phyloP scores from a whole-genome alignment of 202 grass and related monocot species.

The Setaria italica region DNA sequence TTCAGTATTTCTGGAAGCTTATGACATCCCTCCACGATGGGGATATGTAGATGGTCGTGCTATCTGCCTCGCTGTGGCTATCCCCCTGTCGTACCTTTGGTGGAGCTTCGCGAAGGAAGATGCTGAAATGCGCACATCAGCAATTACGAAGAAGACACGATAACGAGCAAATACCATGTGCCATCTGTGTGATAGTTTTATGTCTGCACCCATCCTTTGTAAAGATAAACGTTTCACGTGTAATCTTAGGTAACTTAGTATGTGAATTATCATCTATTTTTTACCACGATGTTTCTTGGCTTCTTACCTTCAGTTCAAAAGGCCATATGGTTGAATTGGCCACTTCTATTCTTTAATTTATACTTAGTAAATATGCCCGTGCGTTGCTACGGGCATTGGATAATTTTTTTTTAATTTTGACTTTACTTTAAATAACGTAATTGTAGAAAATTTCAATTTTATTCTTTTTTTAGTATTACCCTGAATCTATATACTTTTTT shows the following conservation, averaged over 20 bases:
- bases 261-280: constrained; percentile 56
- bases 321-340: constrained; percentile 38
- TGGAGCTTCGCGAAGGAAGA: constrained; percentile 87
- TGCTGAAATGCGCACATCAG: constrained; percentile 63
- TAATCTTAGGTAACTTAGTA: constrained; percentile 50
- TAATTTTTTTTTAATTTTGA: no score
- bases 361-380: no score
- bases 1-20: constrained; percentile 61
- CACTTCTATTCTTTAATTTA: constrained; percentile 47
- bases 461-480: no score
- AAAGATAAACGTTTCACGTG: constrained; percentile 59
- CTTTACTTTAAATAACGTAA: no score
- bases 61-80: constrained; percentile 43
- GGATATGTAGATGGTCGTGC: constrained; percentile 60
- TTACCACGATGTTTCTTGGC: constrained; percentile 42
- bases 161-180: constrained; percentile 19
- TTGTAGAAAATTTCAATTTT: no score
- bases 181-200: constrained; percentile 32
- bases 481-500: no score
- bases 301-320: constrained; percentile 13
- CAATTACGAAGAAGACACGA: constrained; percentile 67
- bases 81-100: constrained; percentile 75
- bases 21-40: constrained; percentile 74
- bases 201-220: constrained; percentile 52
- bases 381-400: no score